Percentiles rank a stretch among this genome's conserved stretches.
Conservation (phyloP, 371 early-diverging fungal species). For the Apophysomyces trapeziformis region DNA sequence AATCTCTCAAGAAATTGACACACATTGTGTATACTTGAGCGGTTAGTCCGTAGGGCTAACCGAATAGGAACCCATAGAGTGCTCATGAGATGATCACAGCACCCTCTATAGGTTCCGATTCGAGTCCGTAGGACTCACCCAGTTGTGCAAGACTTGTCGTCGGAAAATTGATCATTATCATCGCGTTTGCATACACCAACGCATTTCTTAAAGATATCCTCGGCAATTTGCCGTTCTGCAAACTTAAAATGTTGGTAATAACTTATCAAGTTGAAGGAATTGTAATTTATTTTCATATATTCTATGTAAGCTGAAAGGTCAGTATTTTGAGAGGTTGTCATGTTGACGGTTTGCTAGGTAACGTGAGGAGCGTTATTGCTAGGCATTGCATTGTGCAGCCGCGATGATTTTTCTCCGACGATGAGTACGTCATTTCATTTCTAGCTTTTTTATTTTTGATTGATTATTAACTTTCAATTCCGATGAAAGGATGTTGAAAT, state of each 20-base stretch:
- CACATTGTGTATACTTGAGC: too few species aligned
- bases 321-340: background rate
- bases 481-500: too few species aligned
- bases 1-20: too few species aligned
- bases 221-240: background rate
- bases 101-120: too few species aligned
- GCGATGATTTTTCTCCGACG: background rate
- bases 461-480: too few species aligned
- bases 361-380: background rate
- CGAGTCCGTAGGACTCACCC: too few species aligned
- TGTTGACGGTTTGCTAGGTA: constrained; percentile 5
- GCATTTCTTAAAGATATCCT: constrained; percentile 5
- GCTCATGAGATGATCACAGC: too few species aligned
- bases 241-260: constrained; percentile 2
- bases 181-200: background rate
- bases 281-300: background rate
- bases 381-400: background rate
- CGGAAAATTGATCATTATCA: background rate
- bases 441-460: too few species aligned
- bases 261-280: background rate
- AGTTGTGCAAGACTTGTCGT: too few species aligned
- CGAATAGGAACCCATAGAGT: too few species aligned
- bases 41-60: too few species aligned
- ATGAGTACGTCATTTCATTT: too few species aligned
- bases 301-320: background rate